Base-by-base conservation (phyloP, 2,329 filamentous ascomycete species). In the Colletotrichum sansevieriae region DNA sequence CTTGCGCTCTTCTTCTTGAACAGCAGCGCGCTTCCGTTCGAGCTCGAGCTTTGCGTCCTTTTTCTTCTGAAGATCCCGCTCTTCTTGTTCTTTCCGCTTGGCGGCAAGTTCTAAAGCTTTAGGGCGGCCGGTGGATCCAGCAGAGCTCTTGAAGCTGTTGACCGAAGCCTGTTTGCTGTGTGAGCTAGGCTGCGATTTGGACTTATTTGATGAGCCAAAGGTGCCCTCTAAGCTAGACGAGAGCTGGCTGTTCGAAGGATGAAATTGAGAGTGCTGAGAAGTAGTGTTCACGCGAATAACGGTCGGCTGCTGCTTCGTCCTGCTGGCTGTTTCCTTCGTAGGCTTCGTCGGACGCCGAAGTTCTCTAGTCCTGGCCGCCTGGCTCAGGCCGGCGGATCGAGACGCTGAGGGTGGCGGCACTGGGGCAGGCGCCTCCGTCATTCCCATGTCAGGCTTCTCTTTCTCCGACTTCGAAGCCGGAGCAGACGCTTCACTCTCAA, bases 41-140 rank as follows among this genome's bases (percentile, higher is more conserved):
- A 92, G 82, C 74, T 97, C 93, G 15, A 90, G 87, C 79, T 97
- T 97, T 43, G 91, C 90, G 20, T 97, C 92, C 9, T 91, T 90
- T 75, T 93, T 95, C 57, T 91, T 89, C 74, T 94, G 90, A 13
- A 89, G 88, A 72, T 94, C 92, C 55, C 90, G 89, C 76, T 97
- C 93, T 74, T 97, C 94, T 76, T 90, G 91, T 77, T 97, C 94
- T 76, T 92, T 95, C 79, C 94, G 95, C 75, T 90, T 91, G 44
- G 93, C 92, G 2, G 91, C 93, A 55, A 92, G 84, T 62, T 95
- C 89, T 22, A 95, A 82, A 2, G 92, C 91, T 76, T 92, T 93
- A 0, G 90, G 87, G 59, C 90, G 89, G 2, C 87, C 84, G n/a
- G 83, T 84, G 37, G 90, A 86, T n/a, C 89, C 88, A 7, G 83